phyloP scores from a whole-genome alignment of 306 rosid genomes.

The Lagenaria siceraria region DNA sequence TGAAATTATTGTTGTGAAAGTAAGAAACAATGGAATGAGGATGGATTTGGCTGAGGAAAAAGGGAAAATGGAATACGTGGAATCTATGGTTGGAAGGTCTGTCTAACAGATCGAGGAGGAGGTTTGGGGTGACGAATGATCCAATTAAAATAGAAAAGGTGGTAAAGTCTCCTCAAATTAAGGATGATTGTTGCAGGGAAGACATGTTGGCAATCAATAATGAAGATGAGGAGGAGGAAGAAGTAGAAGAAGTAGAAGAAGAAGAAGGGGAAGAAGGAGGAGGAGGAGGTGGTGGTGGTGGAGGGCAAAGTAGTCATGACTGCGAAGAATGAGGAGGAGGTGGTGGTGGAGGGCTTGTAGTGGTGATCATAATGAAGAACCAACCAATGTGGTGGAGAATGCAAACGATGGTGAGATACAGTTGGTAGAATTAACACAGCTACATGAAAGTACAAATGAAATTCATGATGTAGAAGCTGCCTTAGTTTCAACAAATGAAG shows the following conservation, averaged over 20 bases:
- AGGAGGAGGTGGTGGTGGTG: slow-evolving; percentile 8
- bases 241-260: background rate
- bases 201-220: background rate
- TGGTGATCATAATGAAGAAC: slow-evolving; percentile 20
- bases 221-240: slow-evolving; percentile 7
- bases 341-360: too few species aligned
- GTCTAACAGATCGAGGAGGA: slow-evolving; percentile 38
- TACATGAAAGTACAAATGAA: slow-evolving; percentile 29
- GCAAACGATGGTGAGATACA: slow-evolving; percentile 25
- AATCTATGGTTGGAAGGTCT: slow-evolving; percentile 37
- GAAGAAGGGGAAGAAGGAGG: background rate
- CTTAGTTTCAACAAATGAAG: slow-evolving; percentile 18
- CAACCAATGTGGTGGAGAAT: background rate
- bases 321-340: slow-evolving; percentile 1
- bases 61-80: slow-evolving; percentile 32
- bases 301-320: slow-evolving; percentile 27
- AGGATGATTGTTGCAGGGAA: background rate
- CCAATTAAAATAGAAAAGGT: slow-evolving; percentile 18
- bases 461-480: slow-evolving; percentile 24
- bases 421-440: slow-evolving; percentile 25
- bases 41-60: slow-evolving; percentile 20
- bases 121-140: slow-evolving; percentile 33
- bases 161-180: slow-evolving; percentile 7
- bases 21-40: slow-evolving; percentile 11
- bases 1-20: slow-evolving; percentile 17